phyloP scores from a whole-genome alignment of 1,139 yeast genomes.

The Pichia inconspicua region DNA sequence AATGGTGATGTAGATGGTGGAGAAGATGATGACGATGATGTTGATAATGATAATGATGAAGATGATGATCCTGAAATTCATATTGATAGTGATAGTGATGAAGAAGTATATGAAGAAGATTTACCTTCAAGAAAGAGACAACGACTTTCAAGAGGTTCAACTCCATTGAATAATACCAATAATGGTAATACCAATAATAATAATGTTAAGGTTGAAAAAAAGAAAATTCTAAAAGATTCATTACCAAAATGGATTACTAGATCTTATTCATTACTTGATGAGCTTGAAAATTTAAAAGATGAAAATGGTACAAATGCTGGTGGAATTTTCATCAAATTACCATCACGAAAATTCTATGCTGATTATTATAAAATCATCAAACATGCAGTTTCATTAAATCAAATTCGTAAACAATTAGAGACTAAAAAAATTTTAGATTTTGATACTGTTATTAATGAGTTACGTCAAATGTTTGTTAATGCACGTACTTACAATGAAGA shows the following conservation, averaged over 20 bases:
- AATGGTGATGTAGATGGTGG: not conserved
- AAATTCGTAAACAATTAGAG: slow-evolving; percentile 52
- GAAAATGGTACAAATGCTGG: slow-evolving; percentile 36
- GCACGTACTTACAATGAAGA: slow-evolving; percentile 87
- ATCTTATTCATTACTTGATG: slow-evolving; percentile 32
- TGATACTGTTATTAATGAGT: slow-evolving; percentile 60
- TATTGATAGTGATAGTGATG: slow-evolving; percentile 14
- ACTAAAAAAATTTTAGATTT: slow-evolving; percentile 44
- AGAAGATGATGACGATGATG: slow-evolving; percentile 3
- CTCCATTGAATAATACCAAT: slow-evolving; percentile 10
- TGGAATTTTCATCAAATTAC: slow-evolving; percentile 59
- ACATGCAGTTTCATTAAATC: slow-evolving; percentile 75
- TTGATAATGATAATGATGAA: slow-evolving; percentile 4
- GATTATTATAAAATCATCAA: slow-evolving; percentile 78
- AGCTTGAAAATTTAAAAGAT: slow-evolving; percentile 32
- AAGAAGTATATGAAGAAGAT: slow-evolving; percentile 21
- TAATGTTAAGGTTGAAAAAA: slow-evolving; percentile 9
- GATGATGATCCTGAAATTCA: slow-evolving; percentile 2
- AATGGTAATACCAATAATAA: slow-evolving; percentile 2
- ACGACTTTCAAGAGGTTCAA: slow-evolving; percentile 17
- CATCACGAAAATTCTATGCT: slow-evolving; percentile 69
- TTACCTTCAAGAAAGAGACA: slow-evolving; percentile 15
- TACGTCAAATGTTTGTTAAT: slow-evolving; percentile 71
- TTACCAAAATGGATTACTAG: slow-evolving; percentile 13
- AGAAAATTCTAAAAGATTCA: slow-evolving; percentile 14